Evolutionary conservation across 805 yeast genomes (phyloP), one percentile per base, ranked within the genome.

Genomic region (Metschnikowia colocasiae): DNA sequence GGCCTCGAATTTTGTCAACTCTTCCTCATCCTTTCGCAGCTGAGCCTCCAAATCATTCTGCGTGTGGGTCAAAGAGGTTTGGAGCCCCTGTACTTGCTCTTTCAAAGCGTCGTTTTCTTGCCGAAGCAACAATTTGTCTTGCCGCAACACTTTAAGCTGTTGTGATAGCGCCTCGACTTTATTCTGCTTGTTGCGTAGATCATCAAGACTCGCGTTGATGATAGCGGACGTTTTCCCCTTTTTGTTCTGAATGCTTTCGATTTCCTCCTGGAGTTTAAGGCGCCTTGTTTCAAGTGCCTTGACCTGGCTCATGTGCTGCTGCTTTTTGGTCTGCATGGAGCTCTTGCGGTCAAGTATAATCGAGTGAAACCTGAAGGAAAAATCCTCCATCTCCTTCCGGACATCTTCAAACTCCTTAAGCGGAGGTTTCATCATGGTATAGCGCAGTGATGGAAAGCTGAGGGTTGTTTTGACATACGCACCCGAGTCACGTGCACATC

Each of bases 1-100:
- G 32, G 67, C 61, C 50, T 83, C 86, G 62, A 75, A 80, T 34
- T 74, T 67, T 15, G 64, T 47, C 34, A 80, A 65, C 57, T 83
- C 87, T 0, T 81, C 80, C 13, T 66, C 64, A 48, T 81, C 81
- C 34, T 65, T 67, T 25, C 65, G 66, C 6, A 73, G 64, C 56
- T 83, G 87, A 8, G 57, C 51, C 16, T 62, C 60, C 30, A 79
- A 58, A 31, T 65, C 61, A 42, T 64, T 63, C 33, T 64, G 67
- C 6, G 71, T 58, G 33, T 59, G 59, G 19, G 50, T 53, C 22
- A 70, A 60, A 50, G 71, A 68, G 3, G 61, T 56, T 16, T 56
- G 53, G 29, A 78, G 55, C 27, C 61, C 61, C 6, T 59, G 58
- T 46, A 73, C 72, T 36, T 75, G 69, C 6, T 59, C 44, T 7